phyloP scores from a whole-genome alignment of 2,329 filamentous ascomycete genomes.

The Arthrobotrys megalospora region DNA sequence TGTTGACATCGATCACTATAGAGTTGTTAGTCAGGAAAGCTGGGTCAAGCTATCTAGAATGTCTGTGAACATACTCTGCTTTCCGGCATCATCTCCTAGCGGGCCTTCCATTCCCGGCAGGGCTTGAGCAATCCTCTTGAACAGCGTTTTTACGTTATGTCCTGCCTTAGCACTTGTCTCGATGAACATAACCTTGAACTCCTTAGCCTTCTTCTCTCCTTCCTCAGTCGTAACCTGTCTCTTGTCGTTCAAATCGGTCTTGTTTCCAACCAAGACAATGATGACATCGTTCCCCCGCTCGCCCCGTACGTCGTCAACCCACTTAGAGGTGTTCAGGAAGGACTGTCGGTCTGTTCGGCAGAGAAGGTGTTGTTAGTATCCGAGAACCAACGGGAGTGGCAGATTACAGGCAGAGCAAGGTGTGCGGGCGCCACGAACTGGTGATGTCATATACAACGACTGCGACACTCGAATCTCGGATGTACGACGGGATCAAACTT shows the following conservation, averaged over 20 bases:
- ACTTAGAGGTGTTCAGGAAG: constrained; percentile 98
- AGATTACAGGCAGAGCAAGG: neutral
- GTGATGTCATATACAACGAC: constrained; percentile 99
- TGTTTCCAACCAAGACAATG: constrained; percentile 98
- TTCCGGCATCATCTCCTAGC: constrained; percentile 76
- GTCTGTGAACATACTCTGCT: constrained; percentile 77
- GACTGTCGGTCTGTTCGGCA: constrained; percentile 82
- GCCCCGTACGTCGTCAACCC: constrained; percentile 97
- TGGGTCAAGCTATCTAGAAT: constrained; percentile 74
- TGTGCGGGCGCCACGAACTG: constrained; percentile 71
- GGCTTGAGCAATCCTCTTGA: constrained; percentile 97
- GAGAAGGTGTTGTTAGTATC: constrained; percentile 28
- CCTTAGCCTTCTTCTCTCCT: constrained; percentile 97
- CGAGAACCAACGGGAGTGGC: constrained; percentile 16
- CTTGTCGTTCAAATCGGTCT: constrained; percentile 99
- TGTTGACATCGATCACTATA: constrained; percentile 93
- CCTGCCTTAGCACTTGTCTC: constrained; percentile 98
- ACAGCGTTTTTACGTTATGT: constrained; percentile 97
- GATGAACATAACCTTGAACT: constrained; percentile 98
- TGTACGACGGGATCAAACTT: constrained; percentile 97
- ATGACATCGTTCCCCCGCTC: constrained; percentile 99
- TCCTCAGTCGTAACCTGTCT: constrained; percentile 95
- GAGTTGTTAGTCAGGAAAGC: constrained; percentile 24
- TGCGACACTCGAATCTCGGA: constrained; percentile 96
- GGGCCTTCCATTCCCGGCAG: constrained; percentile 97